phyloP scores from a whole-genome alignment of 2,329 filamentous ascomycete genomes.

The Keithomyces neogunnii region DNA sequence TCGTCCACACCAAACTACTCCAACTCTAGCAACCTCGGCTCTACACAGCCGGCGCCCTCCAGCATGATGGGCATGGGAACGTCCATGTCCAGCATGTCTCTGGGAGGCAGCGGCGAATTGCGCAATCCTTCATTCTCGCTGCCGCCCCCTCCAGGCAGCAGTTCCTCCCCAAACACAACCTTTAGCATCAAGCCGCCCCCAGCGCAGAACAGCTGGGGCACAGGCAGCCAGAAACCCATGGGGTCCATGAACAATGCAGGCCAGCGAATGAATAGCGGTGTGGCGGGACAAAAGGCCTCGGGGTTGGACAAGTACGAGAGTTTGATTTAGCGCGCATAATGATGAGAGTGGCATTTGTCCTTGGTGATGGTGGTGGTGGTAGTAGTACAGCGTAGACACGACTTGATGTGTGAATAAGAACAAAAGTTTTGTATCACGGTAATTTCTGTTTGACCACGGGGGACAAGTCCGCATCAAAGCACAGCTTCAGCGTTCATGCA shows the following conservation, averaged over 20 bases:
- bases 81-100: slow-evolving; percentile 39
- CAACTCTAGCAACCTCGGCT: slow-evolving; percentile 14
- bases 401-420: no score
- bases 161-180: slow-evolving; percentile 16
- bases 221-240: slow-evolving; percentile 6
- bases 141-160: slow-evolving; percentile 41
- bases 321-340: slow-evolving; percentile 37
- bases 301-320: slow-evolving; percentile 63
- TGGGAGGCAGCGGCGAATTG: slow-evolving; percentile 27
- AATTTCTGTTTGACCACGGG: no score
- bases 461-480: no score
- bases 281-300: slow-evolving; percentile 34
- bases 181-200: slow-evolving; percentile 43
- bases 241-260: background rate
- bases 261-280: background rate
- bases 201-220: slow-evolving; percentile 17
- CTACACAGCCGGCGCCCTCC: slow-evolving; percentile 16
- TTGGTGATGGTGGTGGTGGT: no score
- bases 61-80: slow-evolving; percentile 28
- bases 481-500: no score
- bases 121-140: slow-evolving; percentile 46
- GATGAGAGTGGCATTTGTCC: background rate
- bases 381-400: no score
- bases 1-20: slow-evolving; percentile 16
- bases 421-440: no score